Conservation (phyloP, 108 stramenopile genomes). For the Pelagomonas calceolata region DNA sequence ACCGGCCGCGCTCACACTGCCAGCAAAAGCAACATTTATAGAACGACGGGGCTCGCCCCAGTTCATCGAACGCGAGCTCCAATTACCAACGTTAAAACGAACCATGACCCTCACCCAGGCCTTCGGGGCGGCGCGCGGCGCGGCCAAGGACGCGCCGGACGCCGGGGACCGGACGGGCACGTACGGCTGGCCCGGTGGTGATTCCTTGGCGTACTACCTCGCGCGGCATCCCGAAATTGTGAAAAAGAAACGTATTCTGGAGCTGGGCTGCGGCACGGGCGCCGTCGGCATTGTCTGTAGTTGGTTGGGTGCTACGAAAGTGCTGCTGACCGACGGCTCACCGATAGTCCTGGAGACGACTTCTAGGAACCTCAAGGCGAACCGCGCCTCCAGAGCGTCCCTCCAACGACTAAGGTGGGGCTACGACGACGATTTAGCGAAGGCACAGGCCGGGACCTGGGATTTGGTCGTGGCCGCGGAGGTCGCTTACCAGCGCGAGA, state of each 20-base stretch:
- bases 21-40: too few species aligned
- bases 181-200: background rate
- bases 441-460: background rate
- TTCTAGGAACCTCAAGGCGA: background rate
- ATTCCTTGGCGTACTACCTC: background rate
- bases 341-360: background rate
- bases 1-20: too few species aligned
- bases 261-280: background rate
- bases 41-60: too few species aligned
- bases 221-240: background rate
- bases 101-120: background rate
- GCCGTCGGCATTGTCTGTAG: background rate
- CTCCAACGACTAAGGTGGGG: background rate
- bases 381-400: background rate
- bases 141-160: background rate
- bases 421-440: background rate
- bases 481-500: background rate
- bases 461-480: background rate
- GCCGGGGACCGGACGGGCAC: background rate
- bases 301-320: background rate
- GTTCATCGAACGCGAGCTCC: too few species aligned
- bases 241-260: background rate
- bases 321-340: background rate
- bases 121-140: background rate
- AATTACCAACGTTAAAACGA: too few species aligned